Conservation (phyloP, 2,329 filamentous ascomycete species). For the Xylariomycetidae sp. region DNA sequence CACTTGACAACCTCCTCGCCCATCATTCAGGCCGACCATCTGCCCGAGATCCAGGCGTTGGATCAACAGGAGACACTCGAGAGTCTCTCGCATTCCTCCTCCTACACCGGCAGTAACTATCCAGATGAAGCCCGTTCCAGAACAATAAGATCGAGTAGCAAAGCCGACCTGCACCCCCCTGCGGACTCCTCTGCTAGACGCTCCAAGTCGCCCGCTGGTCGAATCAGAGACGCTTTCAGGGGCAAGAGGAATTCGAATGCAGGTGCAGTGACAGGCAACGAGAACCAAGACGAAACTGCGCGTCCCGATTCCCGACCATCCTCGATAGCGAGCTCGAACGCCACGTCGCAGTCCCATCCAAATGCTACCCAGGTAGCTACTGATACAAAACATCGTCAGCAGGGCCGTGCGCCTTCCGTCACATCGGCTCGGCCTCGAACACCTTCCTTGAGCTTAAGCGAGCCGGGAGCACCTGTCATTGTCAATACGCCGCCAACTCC, state of each 20-base stretch:
- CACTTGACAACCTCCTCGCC: conserved; percentile 66
- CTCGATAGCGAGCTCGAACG: conserved; percentile 14
- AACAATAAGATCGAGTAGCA: conserved; percentile 25
- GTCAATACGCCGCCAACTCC: conserved; percentile 64
- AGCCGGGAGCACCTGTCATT: conserved; percentile 46
- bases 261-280: conserved; percentile 39
- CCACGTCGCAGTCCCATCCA: conserved; percentile 14
- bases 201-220: conserved; percentile 63
- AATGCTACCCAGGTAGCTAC: conserved; percentile 16
- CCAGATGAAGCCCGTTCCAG: conserved; percentile 24
- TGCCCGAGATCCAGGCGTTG: conserved; percentile 36
- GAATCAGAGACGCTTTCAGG: conserved; percentile 65
- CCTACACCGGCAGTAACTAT: conserved; percentile 28
- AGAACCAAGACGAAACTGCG: conserved; percentile 23
- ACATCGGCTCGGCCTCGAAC: conserved; percentile 34
- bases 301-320: conserved; percentile 7
- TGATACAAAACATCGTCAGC: conserved; percentile 13
- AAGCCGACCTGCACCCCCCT: conserved; percentile 35
- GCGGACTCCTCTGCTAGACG: conserved; percentile 43
- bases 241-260: conserved; percentile 44
- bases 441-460: conserved; percentile 43
- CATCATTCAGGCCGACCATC: conserved; percentile 52
- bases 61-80: conserved; percentile 25
- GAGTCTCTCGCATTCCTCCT: conserved; percentile 30
- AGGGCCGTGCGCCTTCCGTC: conserved; percentile 17